Evolutionary conservation across 2,329 filamentous ascomycete species (phyloP).

Genomic region (Myriosclerotinia duriaeana): DNA sequence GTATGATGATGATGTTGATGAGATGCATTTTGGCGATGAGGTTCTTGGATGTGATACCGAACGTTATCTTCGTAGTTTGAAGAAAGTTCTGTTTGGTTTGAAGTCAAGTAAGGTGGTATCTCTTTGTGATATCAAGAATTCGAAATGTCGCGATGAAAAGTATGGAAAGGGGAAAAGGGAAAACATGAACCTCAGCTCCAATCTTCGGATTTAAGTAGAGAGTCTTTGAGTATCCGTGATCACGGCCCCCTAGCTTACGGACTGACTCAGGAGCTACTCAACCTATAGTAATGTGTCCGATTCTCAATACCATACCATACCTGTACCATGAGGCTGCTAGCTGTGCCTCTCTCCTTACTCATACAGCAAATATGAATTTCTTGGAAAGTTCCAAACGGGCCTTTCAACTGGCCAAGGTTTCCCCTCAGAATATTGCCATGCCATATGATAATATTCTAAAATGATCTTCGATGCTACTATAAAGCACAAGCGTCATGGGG

Average conservation of each 20-base stretch:
- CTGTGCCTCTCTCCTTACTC: not conserved
- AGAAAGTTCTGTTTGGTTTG: not conserved
- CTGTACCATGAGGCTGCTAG: not conserved
- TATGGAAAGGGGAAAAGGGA: not conserved
- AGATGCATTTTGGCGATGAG: not conserved
- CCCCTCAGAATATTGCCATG: too few relatives aligned
- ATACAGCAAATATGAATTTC: not conserved
- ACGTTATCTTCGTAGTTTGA: not conserved
- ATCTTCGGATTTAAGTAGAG: not conserved
- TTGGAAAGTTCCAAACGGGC: not conserved
- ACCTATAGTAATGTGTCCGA: not conserved
- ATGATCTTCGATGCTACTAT: not conserved
- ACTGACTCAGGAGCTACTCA: not conserved
- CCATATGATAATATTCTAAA: too few relatives aligned
- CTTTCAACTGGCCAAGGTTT: too few relatives aligned
- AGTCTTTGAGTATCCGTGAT: not conserved
- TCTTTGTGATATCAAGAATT: not conserved
- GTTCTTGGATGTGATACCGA: too few relatives aligned
- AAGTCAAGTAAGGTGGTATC: not conserved
- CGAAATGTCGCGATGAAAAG: not conserved
- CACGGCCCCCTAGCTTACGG: not conserved
- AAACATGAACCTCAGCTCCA: not conserved
- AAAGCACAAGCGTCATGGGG: not conserved
- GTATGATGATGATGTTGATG: conserved; percentile 5
- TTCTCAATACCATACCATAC: not conserved